Conservation (phyloP, 2,329 filamentous ascomycete species). For the Tolypocladium endophyticum region DNA sequence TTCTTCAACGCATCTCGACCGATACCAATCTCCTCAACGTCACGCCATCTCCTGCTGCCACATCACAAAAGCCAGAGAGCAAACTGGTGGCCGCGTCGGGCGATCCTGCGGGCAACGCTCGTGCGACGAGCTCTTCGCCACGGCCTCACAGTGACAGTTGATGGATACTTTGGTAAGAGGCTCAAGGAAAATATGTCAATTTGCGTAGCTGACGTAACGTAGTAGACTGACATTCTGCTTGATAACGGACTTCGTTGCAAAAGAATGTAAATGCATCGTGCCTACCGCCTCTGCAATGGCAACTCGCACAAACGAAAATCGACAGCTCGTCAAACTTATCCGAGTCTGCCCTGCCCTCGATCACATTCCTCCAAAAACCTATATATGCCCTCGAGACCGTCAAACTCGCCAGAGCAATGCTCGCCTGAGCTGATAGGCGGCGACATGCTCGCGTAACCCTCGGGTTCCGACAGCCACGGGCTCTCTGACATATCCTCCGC, state of each 20-base stretch:
- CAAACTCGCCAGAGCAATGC: constrained; percentile 36
- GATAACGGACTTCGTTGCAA: constrained; percentile 6
- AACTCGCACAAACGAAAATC: background rate
- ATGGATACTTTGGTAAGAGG: background rate
- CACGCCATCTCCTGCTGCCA: background rate
- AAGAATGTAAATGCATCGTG: constrained; percentile 10
- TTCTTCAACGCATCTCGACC: constrained; percentile 22
- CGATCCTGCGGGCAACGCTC: background rate
- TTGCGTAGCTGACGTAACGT: background rate
- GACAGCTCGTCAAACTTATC: constrained; percentile 6
- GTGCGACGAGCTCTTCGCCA: background rate
- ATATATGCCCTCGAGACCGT: constrained; percentile 47
- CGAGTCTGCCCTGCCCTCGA: constrained; percentile 24
- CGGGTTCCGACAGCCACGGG: constrained; percentile 36
- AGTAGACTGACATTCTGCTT: background rate
- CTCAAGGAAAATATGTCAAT: background rate
- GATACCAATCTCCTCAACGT: constrained; percentile 10
- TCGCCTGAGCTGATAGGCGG: constrained; percentile 32
- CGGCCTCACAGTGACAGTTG: background rate
- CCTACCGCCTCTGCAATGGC: background rate
- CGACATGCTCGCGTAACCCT: constrained; percentile 42
- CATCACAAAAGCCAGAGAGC: background rate
- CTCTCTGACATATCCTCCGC: constrained; percentile 32
- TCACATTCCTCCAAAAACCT: constrained; percentile 49
- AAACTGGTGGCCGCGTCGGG: background rate